Percentiles rank a stretch among this genome's conserved stretches.
Evolutionary conservation across 208 protist genomes (phyloP).

Genomic region (Trypanosoma platydactyli): DNA sequence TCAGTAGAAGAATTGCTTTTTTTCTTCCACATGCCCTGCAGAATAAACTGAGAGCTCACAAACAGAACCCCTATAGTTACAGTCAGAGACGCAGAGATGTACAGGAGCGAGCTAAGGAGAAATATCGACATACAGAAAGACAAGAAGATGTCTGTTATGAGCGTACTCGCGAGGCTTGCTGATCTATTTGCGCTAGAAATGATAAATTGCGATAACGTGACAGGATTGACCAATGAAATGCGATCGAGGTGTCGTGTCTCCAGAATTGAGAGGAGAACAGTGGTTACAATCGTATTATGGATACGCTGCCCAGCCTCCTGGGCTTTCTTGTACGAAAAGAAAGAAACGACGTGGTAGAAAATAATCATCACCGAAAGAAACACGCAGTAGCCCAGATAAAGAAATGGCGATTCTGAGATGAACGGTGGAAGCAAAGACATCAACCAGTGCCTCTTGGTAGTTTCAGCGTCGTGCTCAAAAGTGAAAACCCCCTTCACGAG

Average conservation of each 20-base stretch:
- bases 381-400: constrained; percentile 42
- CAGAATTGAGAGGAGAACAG: constrained; percentile 40
- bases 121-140: constrained; percentile 30
- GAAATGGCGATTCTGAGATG: constrained; percentile 22
- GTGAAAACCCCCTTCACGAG: constrained; percentile 50
- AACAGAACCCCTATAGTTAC: constrained; percentile 45
- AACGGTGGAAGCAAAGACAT: neutral
- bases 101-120: constrained; percentile 43
- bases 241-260: constrained; percentile 43
- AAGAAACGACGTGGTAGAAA: constrained; percentile 48
- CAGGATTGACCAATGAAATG: constrained; percentile 46
- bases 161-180: constrained; percentile 36
- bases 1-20: constrained; percentile 24
- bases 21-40: constrained; percentile 35
- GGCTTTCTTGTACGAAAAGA: constrained; percentile 48
- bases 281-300: constrained; percentile 38
- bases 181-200: constrained; percentile 39
- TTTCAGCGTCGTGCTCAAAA: constrained; percentile 27
- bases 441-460: neutral
- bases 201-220: constrained; percentile 54
- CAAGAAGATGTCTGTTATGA: constrained; percentile 63
- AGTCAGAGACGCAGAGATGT: constrained; percentile 63
- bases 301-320: constrained; percentile 42
- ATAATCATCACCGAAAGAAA: constrained; percentile 41
- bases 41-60: constrained; percentile 48